phyloP scores from a whole-genome alignment of 192 early-diverging fungal species.

The Entomortierella parvispora region DNA sequence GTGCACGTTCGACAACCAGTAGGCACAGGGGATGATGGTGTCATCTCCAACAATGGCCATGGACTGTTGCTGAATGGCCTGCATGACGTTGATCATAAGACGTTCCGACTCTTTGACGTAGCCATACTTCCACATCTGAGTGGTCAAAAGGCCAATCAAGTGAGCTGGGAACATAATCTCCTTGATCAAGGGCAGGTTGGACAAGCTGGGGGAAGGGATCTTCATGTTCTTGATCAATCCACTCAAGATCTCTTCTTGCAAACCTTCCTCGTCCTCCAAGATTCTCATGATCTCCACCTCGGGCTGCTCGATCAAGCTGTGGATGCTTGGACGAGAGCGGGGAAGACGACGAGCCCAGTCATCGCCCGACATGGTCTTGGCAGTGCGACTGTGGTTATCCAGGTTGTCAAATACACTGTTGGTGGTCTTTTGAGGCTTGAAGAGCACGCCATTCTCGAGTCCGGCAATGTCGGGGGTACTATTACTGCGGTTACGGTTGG shows the following conservation, averaged over 20 bases:
- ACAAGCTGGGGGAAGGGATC: slow-evolving; percentile 86
- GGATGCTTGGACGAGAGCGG: slow-evolving; percentile 47
- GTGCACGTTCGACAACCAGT: slow-evolving; percentile 98
- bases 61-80: slow-evolving; percentile 79
- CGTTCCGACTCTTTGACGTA: slow-evolving; percentile 84
- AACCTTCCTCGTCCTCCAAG: slow-evolving; percentile 68
- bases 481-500: slow-evolving; percentile 54
- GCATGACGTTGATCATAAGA: slow-evolving; percentile 89
- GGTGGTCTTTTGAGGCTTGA: slow-evolving; percentile 46
- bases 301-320: slow-evolving; percentile 53
- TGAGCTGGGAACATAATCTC: slow-evolving; percentile 98
- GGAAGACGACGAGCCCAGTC: slow-evolving; percentile 46
- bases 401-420: slow-evolving; percentile 48
- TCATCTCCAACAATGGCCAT: slow-evolving; percentile 78
- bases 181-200: slow-evolving; percentile 78
- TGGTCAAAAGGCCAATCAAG: slow-evolving; percentile 84
- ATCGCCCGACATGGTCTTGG: slow-evolving; percentile 50
- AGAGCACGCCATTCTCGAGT: slow-evolving; percentile 35
- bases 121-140: slow-evolving; percentile 89
- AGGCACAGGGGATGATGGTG: slow-evolving; percentile 82
- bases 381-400: slow-evolving; percentile 43
- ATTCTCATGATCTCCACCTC: slow-evolving; percentile 67
- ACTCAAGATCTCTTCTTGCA: slow-evolving; percentile 86
- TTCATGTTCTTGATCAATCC: slow-evolving; percentile 89
- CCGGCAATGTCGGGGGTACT: slow-evolving; percentile 56